Base-by-base conservation (phyloP, 2,329 filamentous ascomycete species). In the Colletotrichum falcatum region DNA sequence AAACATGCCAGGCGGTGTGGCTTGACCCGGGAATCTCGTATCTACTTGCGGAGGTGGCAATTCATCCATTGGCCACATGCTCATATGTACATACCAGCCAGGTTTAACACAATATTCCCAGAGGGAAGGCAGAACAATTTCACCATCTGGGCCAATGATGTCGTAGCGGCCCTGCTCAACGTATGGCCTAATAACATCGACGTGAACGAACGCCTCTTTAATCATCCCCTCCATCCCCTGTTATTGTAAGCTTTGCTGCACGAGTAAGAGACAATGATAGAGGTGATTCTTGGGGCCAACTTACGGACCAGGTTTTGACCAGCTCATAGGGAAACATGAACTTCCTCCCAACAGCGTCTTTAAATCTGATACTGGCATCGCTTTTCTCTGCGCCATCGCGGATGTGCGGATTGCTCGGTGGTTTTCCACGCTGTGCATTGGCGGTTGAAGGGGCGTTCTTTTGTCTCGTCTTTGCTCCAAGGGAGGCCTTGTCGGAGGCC, bases 261-360 rank as follows among this genome's bases (percentile, higher is more conserved):
- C 9, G 11, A 37, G 35, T 9, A 14, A 37, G 35, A 37, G 9
- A 14, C 14, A 14, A 37, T 37, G 11, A 37, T 14, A 3, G 94
- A 74, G 49, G 2, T 3, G n/a, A 2, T 48, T 23, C 20, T 16
- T n/a, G 16, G 16, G 59, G 71, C 80, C 73, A 80, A 74, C 44
- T 73, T 42, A 9, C 35, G 20, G 49, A 55, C 94, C 94, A 97
- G 3, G 91, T 95, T 76, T 90, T 89, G 80, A 94, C 97, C 35
- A 97, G 80, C 72, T 95, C 89, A 81, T 91, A 97, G 2, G 95
- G 95, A 77, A 98, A 97, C 80, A 89, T 95, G 79, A 96, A 97
- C 80, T 96, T 97, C 74, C 95, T 88, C 39, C 93, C 93, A n/a
- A 97, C 90, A 1, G 94, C 94, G 78, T 98, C 95, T 81, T 96